Base-by-base conservation (phyloP, 768 basidiomycete species). In the Collybia nuda region DNA sequence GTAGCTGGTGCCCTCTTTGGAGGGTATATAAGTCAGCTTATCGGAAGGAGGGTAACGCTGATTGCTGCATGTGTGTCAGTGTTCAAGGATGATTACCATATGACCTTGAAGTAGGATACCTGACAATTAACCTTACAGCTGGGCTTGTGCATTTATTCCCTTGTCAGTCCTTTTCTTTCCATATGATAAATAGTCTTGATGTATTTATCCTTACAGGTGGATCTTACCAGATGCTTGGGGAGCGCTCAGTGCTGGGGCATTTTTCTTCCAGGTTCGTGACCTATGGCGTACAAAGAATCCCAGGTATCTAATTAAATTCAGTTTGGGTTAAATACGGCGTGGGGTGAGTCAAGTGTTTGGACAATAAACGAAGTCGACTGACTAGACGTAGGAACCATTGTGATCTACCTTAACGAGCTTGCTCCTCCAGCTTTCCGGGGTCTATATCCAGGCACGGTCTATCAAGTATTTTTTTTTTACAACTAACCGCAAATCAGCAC, bases 351-450 rank as follows among this genome's bases (percentile, higher is more conserved):
- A 14, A 32, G 23, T 23, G 7, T 7, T 40, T 14, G 6, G 24
- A 19, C 7, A 18, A 19, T 6, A 7, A 1, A 8, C 12, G 15
- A 14, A 5, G 14, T 5, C 6, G 39, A n/a, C 5, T 32, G 17
- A 19, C 5, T 22, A 4, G n/a, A 24, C 47, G 7, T 15, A 56
- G 55, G 55, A n/a, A 41, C 53, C 8, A 41, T 56, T 44, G 84
- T 85, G 8, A 78, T 86, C 52, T 80, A 79, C 61, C 75, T 87
- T 36, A 71, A 75, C 32, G 86, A 88, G 62, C 67, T 85, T 55
- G 80, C 82, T 0, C 86, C 86, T 1, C 80, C 82, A 22, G 84
- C 82, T 0, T 88, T 85, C 72, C 75, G 86, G 50, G 82, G 83
- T 3, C 76, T 81, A 7, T 86, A 83, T 67, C 80, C 80, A 15